These are phyloP conservation scores for Magnusiomyces paraingens DNA, from an alignment of 1,139 yeast species.

Conservation along the genomic window DNA sequence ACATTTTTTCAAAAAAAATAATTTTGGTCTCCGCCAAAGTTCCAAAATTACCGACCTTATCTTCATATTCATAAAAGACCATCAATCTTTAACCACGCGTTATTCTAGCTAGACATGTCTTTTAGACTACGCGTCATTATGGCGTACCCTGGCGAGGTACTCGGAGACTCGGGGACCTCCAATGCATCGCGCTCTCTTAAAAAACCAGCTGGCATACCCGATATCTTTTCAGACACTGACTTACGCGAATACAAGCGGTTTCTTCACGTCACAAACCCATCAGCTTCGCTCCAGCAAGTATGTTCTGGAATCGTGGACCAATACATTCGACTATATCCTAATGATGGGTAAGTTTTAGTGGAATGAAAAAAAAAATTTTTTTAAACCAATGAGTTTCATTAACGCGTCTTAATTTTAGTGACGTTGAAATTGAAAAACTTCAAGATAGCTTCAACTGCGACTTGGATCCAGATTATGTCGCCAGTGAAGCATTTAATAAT, in stretches of 20 bases:
- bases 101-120: no score
- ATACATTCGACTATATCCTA: slow-evolving; percentile 57
- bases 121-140: slow-evolving; percentile 10
- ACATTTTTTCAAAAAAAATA: not conserved
- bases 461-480: slow-evolving; percentile 65
- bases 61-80: no score
- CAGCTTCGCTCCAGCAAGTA: slow-evolving; percentile 41
- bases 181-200: no score
- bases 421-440: slow-evolving; percentile 45
- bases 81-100: no score
- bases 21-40: not conserved
- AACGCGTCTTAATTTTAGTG: not conserved
- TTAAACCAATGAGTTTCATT: not conserved
- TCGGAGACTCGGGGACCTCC: not conserved
- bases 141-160: slow-evolving; percentile 8
- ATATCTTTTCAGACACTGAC: no score
- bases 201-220: no score
- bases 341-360: slow-evolving; percentile 31
- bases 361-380: not conserved
- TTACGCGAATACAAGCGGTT: slow-evolving; percentile 31
- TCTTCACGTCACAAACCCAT: slow-evolving; percentile 51
- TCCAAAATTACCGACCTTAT: not conserved
- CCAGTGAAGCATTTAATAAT: slow-evolving; percentile 53
- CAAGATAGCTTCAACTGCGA: slow-evolving; percentile 66
- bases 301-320: slow-evolving; percentile 46